Evolutionary conservation across 2,329 filamentous ascomycete genomes (phyloP).

Genomic region (Mycosphaerella arachidis): DNA sequence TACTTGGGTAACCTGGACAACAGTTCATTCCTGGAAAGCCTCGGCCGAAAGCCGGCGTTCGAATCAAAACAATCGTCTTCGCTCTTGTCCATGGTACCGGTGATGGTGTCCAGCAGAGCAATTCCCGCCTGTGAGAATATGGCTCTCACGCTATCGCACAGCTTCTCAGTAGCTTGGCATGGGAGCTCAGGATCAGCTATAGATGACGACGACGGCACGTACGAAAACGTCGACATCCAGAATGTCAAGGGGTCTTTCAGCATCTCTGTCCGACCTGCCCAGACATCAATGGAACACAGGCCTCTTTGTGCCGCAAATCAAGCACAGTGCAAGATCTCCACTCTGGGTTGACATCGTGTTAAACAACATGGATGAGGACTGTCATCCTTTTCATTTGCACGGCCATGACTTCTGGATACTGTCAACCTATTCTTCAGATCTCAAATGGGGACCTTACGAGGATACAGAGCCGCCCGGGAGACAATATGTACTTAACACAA

Average conservation of each 20-base stretch:
- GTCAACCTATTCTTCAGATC: conserved; percentile 17
- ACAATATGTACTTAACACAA: conserved; percentile 13
- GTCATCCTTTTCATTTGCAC: conserved; percentile 48
- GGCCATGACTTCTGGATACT: conserved; percentile 31
- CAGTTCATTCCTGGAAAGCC: background rate
- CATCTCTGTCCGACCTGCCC: conserved; percentile 32
- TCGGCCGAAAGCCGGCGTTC: background rate
- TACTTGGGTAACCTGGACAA: too few relatives aligned
- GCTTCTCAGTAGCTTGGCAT: conserved; percentile 28
- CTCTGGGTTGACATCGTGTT: conserved; percentile 47
- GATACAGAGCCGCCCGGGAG: conserved; percentile 22
- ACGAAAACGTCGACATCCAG: conserved; percentile 14
- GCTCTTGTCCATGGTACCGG: background rate
- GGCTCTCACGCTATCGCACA: conserved; percentile 38
- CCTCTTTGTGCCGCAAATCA: conserved; percentile 38
- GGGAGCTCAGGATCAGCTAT: background rate
- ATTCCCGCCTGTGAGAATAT: conserved; percentile 35
- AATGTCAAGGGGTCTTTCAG: conserved; percentile 30
- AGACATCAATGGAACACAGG: conserved; percentile 40
- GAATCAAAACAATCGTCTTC: background rate
- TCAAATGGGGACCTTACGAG: conserved; percentile 24
- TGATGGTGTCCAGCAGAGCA: background rate
- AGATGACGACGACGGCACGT: conserved; percentile 17
- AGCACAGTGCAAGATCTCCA: conserved; percentile 11
- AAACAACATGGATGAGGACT: conserved; percentile 49